Conservation (phyloP, 495 filamentous ascomycete species). For the Xylaria scruposa region DNA sequence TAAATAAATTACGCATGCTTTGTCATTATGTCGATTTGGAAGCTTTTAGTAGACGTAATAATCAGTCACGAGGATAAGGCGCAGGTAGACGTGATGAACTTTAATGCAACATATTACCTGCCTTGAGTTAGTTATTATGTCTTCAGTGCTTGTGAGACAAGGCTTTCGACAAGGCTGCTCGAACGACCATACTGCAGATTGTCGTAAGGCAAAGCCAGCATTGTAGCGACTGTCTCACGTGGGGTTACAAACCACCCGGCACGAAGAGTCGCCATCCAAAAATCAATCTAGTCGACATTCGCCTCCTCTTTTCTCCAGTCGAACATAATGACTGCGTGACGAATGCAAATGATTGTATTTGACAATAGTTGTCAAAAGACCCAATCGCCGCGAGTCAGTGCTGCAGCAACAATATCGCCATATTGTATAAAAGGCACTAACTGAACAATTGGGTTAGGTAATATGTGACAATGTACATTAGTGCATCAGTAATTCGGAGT, state of each 20-base stretch:
- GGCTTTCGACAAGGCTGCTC: conserved; percentile 10
- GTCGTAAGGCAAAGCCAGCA: not conserved
- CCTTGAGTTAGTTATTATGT: not conserved
- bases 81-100: not conserved
- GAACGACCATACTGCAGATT: not conserved
- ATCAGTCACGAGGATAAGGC: conserved; percentile 15
- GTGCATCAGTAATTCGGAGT: not conserved
- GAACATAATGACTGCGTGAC: not conserved
- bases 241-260: not conserved
- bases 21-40: conserved; percentile 8
- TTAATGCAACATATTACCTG: not conserved
- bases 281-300: not conserved
- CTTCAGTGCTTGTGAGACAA: not conserved
- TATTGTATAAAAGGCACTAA: not conserved
- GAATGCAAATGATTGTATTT: not conserved
- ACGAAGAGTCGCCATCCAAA: not conserved
- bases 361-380: not conserved
- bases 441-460: conserved; percentile 14
- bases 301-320: not conserved
- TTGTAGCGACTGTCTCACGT: not conserved
- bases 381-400: conserved; percentile 5
- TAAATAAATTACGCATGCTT: conserved; percentile 24
- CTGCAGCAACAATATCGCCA: not conserved
- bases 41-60: not conserved
- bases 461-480: conserved; percentile 2